Percentiles rank a stretch among this genome's conserved stretches.
phyloP scores from a whole-genome alignment of 805 yeast species.

The Saccharomyces jurei region DNA sequence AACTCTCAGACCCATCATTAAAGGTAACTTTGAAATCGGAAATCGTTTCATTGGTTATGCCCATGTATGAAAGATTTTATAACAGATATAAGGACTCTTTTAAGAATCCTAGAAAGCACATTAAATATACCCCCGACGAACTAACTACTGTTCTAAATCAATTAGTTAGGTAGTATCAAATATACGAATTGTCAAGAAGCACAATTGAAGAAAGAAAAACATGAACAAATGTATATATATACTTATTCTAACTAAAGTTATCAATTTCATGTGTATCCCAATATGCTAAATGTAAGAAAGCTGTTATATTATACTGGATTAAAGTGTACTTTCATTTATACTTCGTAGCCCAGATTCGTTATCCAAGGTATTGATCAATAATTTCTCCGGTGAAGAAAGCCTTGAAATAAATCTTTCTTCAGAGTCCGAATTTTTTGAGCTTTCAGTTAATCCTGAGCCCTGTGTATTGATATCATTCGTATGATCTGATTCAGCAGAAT shows the following conservation, averaged over 20 bases:
- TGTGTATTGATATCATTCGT: neutral
- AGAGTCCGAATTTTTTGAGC: neutral
- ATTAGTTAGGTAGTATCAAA: conserved; percentile 13
- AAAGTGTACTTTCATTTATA: conserved; percentile 1
- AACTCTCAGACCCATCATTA: conserved; percentile 58
- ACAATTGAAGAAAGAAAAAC: neutral
- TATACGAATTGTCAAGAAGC: neutral
- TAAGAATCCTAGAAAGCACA: conserved; percentile 32
- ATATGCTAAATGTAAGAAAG: neutral
- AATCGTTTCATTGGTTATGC: conserved; percentile 61
- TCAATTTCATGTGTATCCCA: neutral
- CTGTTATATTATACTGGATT: neutral
- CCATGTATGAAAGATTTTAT: conserved; percentile 78
- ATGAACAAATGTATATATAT: neutral
- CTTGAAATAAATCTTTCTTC: neutral
- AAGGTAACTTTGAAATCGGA: conserved; percentile 60
- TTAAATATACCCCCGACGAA: conserved; percentile 30
- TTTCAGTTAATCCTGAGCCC: neutral
- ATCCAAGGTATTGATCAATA: conserved; percentile 5
- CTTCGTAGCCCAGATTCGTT: conserved; percentile 5
- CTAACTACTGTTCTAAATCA: conserved; percentile 23
- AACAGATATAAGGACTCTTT: conserved; percentile 43
- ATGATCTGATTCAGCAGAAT: neutral
- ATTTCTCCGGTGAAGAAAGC: conserved; percentile 6
- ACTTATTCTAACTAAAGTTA: no score